Evolutionary conservation across 306 rosid species (phyloP).

Genomic region (Betula pendula): DNA sequence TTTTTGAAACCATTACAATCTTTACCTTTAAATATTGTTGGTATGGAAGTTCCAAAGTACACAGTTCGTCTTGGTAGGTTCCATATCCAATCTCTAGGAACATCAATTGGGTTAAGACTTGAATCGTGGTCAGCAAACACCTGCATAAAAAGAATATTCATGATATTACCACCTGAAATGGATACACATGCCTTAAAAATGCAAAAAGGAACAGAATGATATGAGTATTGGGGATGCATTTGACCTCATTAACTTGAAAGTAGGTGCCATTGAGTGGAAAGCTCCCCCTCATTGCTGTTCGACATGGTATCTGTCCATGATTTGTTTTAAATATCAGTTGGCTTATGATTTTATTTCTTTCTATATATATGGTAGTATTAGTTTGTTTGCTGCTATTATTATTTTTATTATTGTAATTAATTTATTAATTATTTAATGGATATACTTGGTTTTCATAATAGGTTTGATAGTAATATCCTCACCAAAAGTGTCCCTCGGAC

Average conservation of each 20-base stretch:
- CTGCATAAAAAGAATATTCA: slow-evolving; percentile 29
- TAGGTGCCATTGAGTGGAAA: slow-evolving; percentile 96
- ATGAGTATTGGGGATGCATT: slow-evolving; percentile 4
- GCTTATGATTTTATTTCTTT: slow-evolving; percentile 18
- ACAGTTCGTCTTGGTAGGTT: slow-evolving; percentile 57
- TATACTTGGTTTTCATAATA: slow-evolving; percentile 8
- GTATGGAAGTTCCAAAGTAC: slow-evolving; percentile 63
- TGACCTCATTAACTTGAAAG: slow-evolving; percentile 97
- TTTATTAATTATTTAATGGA: slow-evolving; percentile 6
- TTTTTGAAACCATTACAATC: slow-evolving; percentile 9
- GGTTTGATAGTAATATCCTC: slow-evolving; percentile 32
- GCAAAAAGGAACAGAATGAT: slow-evolving; percentile 9
- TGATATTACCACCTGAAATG: slow-evolving; percentile 21
- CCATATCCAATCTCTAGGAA: slow-evolving; percentile 69
- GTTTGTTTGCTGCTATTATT: not conserved
- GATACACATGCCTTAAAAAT: slow-evolving; percentile 21
- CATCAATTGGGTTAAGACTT: slow-evolving; percentile 54
- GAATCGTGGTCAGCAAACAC: slow-evolving; percentile 66
- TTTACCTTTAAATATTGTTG: slow-evolving; percentile 76
- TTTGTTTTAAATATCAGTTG: slow-evolving; percentile 31
- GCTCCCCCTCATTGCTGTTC: slow-evolving; percentile 94
- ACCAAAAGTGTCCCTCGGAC: slow-evolving; percentile 93
- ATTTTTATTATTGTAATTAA: not conserved
- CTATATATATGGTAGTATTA: slow-evolving; percentile 3
- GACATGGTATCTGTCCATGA: slow-evolving; percentile 79